Evolutionary conservation across 2,329 filamentous ascomycete species (phyloP).

Genomic region (Aspergillus versicolor): DNA sequence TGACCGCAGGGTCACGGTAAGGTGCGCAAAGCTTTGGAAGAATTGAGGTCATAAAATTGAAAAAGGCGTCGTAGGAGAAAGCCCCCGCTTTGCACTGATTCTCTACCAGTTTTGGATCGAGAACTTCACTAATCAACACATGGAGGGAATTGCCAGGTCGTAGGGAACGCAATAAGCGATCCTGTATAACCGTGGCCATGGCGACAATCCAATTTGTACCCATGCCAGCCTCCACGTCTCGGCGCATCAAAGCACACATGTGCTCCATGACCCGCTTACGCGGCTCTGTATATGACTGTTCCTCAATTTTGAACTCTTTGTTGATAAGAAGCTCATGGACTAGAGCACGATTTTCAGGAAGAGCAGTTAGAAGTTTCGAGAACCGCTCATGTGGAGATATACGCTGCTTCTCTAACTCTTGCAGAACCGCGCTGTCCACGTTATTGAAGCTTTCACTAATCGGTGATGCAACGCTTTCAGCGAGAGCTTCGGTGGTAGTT

Average conservation of each 20-base stretch:
- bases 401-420: constrained; percentile 36
- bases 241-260: constrained; percentile 60
- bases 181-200: constrained; percentile 65
- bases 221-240: constrained; percentile 55
- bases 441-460: constrained; percentile 43
- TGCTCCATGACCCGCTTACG: constrained; percentile 59
- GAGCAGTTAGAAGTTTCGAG: constrained; percentile 57
- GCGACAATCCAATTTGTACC: constrained; percentile 61
- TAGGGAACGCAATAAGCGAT: constrained; percentile 59
- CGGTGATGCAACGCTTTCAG: constrained; percentile 40
- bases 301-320: constrained; percentile 62
- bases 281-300: constrained; percentile 47
- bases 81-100: constrained; percentile 59
- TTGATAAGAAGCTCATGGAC: constrained; percentile 66
- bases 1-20: constrained; percentile 61
- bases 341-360: constrained; percentile 61
- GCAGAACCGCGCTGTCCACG: constrained; percentile 32
- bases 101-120: constrained; percentile 59
- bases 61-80: constrained; percentile 65
- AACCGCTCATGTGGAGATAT: constrained; percentile 41
- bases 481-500: constrained; percentile 32
- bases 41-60: constrained; percentile 62
- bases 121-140: constrained; percentile 58
- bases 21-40: constrained; percentile 65
- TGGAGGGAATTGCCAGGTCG: constrained; percentile 62